phyloP scores from a whole-genome alignment of 768 basidiomycete species.

The Cubamyces sp. region DNA sequence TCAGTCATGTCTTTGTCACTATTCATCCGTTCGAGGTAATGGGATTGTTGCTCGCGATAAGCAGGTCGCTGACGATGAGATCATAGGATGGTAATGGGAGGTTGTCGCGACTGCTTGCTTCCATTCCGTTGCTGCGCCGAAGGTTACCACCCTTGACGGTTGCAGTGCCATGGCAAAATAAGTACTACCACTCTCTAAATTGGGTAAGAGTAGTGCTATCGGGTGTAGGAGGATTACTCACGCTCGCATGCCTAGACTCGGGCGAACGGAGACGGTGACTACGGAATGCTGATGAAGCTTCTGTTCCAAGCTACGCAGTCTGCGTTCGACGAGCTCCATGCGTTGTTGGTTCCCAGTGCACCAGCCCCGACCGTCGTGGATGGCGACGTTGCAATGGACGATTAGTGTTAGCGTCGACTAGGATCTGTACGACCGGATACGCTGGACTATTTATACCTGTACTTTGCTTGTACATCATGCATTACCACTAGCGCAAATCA shows the following conservation, averaged over 20 bases:
- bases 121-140: conserved; percentile 15
- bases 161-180: conserved; percentile 8
- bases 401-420: neutral
- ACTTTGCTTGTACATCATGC: neutral
- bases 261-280: conserved; percentile 18
- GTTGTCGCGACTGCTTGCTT: conserved; percentile 20
- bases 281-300: conserved; percentile 17
- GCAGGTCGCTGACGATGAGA: no score
- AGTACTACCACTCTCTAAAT: conserved; percentile 16
- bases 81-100: conserved; percentile 20
- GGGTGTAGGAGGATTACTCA: neutral
- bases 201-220: conserved; percentile 4
- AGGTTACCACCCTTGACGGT: conserved; percentile 14
- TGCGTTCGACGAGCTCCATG: conserved; percentile 11
- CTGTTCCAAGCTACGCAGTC: conserved; percentile 15
- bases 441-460: neutral
- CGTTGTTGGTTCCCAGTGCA: neutral
- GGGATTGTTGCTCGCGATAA: neutral
- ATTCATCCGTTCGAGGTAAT: conserved; percentile 23
- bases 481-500: no score
- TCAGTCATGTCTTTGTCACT: conserved; percentile 23
- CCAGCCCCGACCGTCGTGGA: neutral
- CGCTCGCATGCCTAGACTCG: neutral
- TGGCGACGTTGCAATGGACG: neutral
- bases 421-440: neutral